Percentiles rank a stretch among this genome's conserved stretches.
Conservation (phyloP, 2,329 filamentous ascomycete genomes). For the Emydomyces testavorans region DNA sequence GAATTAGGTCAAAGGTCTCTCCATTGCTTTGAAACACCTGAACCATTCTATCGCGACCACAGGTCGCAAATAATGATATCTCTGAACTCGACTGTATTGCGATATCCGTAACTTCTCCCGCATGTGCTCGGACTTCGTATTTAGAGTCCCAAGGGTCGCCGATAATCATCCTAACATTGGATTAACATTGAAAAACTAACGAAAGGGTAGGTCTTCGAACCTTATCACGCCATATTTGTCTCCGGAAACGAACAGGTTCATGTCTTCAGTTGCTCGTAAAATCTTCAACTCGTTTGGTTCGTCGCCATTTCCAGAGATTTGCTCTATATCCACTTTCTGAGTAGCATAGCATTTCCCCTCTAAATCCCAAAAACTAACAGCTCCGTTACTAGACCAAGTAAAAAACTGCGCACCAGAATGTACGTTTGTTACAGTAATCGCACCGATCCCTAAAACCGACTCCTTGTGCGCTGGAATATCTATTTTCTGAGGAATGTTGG, state of each 20-base stretch:
- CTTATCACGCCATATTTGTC: constrained; percentile 75
- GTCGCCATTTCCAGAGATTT: constrained; percentile 36
- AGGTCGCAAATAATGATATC: constrained; percentile 62
- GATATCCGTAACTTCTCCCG: constrained; percentile 72
- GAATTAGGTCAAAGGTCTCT: constrained; percentile 61
- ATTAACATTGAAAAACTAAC: constrained; percentile 16
- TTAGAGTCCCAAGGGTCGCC: constrained; percentile 48
- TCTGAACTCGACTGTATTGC: constrained; percentile 54
- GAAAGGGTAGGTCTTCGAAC: constrained; percentile 25
- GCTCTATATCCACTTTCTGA: constrained; percentile 59
- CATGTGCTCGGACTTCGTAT: constrained; percentile 72
- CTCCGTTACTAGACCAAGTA: constrained; percentile 77
- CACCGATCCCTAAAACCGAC: constrained; percentile 57
- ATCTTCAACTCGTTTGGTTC: constrained; percentile 48
- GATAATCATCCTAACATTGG: constrained; percentile 23
- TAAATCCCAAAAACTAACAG: constrained; percentile 69
- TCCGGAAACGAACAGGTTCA: constrained; percentile 62
- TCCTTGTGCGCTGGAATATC: constrained; percentile 47
- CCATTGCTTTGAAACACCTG: constrained; percentile 64
- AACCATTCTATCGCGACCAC: constrained; percentile 78
- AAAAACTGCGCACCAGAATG: constrained; percentile 60
- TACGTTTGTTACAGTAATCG: constrained; percentile 49
- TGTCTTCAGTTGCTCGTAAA: constrained; percentile 48
- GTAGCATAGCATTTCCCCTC: constrained; percentile 57
- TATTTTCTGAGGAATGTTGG: constrained; percentile 22